Evolutionary conservation across 257 asterid species (phyloP).

Genomic region (Fraxinus anomala): DNA sequence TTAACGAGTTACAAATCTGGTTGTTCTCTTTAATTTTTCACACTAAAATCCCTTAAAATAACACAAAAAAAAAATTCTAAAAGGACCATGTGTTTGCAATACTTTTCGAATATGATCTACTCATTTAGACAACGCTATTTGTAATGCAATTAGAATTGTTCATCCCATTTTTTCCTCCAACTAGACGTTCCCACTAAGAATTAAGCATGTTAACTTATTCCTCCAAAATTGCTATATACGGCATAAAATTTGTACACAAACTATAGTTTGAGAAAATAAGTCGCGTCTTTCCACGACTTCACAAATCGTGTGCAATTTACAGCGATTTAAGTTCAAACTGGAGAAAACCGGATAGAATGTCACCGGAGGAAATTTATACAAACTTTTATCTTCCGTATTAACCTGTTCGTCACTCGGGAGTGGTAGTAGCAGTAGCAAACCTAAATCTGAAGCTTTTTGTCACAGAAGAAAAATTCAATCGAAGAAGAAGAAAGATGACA

Average conservation of each 20-base stretch:
- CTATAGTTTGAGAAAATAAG: neutral
- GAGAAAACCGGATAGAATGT: slow-evolving; percentile 28
- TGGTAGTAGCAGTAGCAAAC: slow-evolving; percentile 21
- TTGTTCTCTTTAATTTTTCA: too few relatives aligned
- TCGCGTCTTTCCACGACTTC: slow-evolving; percentile 4
- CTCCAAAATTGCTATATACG: too few relatives aligned
- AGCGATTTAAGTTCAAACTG: slow-evolving; percentile 18
- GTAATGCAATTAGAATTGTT: too few relatives aligned
- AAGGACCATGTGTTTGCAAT: too few relatives aligned
- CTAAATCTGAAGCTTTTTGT: neutral
- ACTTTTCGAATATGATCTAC: too few relatives aligned
- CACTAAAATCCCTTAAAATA: too few relatives aligned
- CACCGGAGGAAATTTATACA: slow-evolving; percentile 21
- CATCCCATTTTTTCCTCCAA: too few relatives aligned
- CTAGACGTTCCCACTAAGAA: too few relatives aligned
- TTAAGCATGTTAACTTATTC: too few relatives aligned
- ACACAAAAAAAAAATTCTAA: too few relatives aligned
- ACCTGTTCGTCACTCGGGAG: slow-evolving; percentile 12
- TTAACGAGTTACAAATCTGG: too few relatives aligned
- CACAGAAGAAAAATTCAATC: neutral
- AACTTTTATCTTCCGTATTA: slow-evolving; percentile 35
- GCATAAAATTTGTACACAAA: neutral
- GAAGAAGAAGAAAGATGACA: slow-evolving; percentile 33
- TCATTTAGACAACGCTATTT: too few relatives aligned
- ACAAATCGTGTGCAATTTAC: neutral